A percentile compares a stretch with the other conserved stretches of the same genome.
phyloP scores from a whole-genome alignment of 139 green algal species.

The Volvox africanus region DNA sequence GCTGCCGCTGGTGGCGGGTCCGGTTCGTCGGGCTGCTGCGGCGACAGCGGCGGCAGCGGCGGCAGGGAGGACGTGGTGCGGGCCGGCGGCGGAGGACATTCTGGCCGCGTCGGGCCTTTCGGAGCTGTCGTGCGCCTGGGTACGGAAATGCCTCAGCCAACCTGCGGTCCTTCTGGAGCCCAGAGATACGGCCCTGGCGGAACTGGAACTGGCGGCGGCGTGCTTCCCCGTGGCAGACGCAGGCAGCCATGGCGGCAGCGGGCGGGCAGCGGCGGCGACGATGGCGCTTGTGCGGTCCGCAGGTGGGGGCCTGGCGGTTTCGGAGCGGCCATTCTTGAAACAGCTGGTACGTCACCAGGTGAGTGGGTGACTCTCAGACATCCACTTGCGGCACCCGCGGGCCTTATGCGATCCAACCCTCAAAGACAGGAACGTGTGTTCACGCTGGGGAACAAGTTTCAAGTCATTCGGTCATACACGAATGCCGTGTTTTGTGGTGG shows the following conservation, averaged over 20 bases:
- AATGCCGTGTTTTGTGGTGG: no score
- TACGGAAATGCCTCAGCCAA: background rate
- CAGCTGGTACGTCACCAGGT: conserved; percentile 63
- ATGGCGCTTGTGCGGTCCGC: background rate
- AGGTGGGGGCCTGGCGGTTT: conserved; percentile 3
- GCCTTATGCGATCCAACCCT: no score
- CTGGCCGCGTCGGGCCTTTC: conserved; percentile 10
- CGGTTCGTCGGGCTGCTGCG: background rate
- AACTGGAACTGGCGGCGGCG: conserved; percentile 26
- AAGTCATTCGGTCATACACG: no score
- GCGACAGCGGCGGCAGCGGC: background rate
- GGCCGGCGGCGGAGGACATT: background rate
- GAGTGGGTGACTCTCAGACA: background rate
- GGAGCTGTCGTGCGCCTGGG: conserved; percentile 2
- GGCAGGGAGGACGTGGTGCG: no score
- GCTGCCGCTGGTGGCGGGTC: no score
- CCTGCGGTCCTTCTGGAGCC: background rate
- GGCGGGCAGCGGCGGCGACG: background rate
- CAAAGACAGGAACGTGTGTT: no score
- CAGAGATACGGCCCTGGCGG: background rate
- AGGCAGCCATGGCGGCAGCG: background rate
- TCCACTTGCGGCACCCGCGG: no score
- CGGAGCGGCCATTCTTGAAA: conserved; percentile 49
- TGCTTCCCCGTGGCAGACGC: conserved; percentile 18
- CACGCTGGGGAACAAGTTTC: no score